These are phyloP conservation scores for Dalbergia oliveri DNA, from an alignment of 306 rosid genomes.

Conservation along the genomic window DNA sequence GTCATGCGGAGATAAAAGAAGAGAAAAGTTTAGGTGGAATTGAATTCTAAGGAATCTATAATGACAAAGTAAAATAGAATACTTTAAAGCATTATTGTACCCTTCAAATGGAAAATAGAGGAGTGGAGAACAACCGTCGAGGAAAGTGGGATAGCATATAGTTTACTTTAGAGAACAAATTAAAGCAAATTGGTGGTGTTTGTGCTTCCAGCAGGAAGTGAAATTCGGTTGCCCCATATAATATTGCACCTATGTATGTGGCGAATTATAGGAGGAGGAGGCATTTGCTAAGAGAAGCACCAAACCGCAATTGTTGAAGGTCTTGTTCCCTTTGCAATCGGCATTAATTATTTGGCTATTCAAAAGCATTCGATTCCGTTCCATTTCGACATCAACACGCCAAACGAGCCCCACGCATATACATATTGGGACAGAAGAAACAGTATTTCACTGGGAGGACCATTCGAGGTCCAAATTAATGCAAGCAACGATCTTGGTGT, in stretches of 20 bases:
- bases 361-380: conserved; percentile 4
- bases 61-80: not conserved
- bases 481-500: not conserved
- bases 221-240: not conserved
- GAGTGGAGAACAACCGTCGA: not conserved
- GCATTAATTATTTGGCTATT: not conserved
- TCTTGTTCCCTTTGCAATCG: not conserved
- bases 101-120: not conserved
- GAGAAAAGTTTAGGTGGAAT: not conserved
- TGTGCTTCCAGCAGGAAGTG: not conserved
- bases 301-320: not conserved
- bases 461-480: not conserved
- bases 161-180: not conserved
- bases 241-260: not conserved
- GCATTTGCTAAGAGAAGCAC: not conserved
- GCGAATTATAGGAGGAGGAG: not conserved
- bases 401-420: not conserved
- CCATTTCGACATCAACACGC: not conserved
- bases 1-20: not conserved
- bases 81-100: not conserved
- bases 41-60: not conserved
- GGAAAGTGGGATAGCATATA: not conserved
- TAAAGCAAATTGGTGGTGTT: not conserved
- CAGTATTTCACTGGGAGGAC: not conserved
- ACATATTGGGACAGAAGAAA: not conserved